Percentiles rank a stretch among this genome's conserved stretches.
Evolutionary conservation across 768 basidiomycete genomes (phyloP).

Genomic region (Bullera alba): DNA sequence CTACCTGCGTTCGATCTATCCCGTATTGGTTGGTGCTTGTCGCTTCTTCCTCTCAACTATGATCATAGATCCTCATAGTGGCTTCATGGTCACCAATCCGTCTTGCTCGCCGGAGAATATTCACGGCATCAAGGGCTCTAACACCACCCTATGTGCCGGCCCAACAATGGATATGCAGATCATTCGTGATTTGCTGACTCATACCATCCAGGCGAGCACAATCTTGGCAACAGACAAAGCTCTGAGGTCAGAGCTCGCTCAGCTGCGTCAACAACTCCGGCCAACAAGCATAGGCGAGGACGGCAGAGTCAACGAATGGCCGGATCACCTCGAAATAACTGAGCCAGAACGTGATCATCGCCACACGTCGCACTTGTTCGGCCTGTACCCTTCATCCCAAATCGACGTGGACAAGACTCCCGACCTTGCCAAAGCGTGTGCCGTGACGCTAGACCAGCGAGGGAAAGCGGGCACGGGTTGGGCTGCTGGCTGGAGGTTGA

Average conservation of each 20-base stretch:
- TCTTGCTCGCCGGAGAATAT: neutral
- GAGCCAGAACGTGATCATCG: neutral
- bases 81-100: neutral
- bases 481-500: neutral
- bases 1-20: neutral
- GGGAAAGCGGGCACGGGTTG: neutral
- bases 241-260: neutral
- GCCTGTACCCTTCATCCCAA: neutral
- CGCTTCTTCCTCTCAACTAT: neutral
- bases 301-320: neutral
- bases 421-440: neutral
- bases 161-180: slow-evolving; percentile 2
- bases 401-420: neutral
- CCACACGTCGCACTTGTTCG: slow-evolving; percentile 1
- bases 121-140: neutral
- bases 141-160: neutral
- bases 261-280: neutral
- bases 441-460: neutral
- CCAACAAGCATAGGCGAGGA: neutral
- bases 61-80: neutral
- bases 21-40: neutral
- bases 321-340: neutral
- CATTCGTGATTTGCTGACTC: neutral
- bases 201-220: neutral
- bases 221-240: neutral